phyloP scores from a whole-genome alignment of 1,139 yeast genomes.

The Debaryomycetaceae sp. region DNA sequence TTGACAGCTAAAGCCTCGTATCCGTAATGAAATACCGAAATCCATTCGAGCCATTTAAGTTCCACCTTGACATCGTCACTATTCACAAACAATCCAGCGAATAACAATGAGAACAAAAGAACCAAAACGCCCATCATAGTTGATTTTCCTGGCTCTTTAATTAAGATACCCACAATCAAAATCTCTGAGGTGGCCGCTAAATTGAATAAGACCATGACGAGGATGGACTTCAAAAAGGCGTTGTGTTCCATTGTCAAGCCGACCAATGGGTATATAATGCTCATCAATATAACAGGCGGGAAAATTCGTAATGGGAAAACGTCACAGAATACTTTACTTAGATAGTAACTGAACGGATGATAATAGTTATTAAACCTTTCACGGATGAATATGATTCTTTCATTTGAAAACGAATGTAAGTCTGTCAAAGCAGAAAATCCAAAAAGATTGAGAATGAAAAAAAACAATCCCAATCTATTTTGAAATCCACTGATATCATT shows the following conservation, averaged over 20 bases:
- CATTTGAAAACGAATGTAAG: constrained; percentile 80
- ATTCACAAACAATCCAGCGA: constrained; percentile 91
- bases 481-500: constrained; percentile 96
- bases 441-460: constrained; percentile 83
- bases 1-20: constrained; percentile 89
- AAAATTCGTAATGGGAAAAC: constrained; percentile 83
- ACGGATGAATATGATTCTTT: constrained; percentile 81
- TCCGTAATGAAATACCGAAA: constrained; percentile 92
- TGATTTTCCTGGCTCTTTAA: constrained; percentile 91
- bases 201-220: constrained; percentile 76
- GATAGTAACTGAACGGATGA: constrained; percentile 78
- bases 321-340: constrained; percentile 84
- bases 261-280: constrained; percentile 87
- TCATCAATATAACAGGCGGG: constrained; percentile 81
- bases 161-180: constrained; percentile 77
- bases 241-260: constrained; percentile 78
- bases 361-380: constrained; percentile 95
- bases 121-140: constrained; percentile 84
- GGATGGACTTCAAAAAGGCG: constrained; percentile 70
- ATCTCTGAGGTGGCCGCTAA: constrained; percentile 83
- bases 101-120: constrained; percentile 75
- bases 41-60: constrained; percentile 75
- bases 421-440: constrained; percentile 95
- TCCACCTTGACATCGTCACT: constrained; percentile 70
- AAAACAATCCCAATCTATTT: constrained; percentile 87